Conservation (phyloP, 108 stramenopile species). For the Discostella pseudostelligera region DNA sequence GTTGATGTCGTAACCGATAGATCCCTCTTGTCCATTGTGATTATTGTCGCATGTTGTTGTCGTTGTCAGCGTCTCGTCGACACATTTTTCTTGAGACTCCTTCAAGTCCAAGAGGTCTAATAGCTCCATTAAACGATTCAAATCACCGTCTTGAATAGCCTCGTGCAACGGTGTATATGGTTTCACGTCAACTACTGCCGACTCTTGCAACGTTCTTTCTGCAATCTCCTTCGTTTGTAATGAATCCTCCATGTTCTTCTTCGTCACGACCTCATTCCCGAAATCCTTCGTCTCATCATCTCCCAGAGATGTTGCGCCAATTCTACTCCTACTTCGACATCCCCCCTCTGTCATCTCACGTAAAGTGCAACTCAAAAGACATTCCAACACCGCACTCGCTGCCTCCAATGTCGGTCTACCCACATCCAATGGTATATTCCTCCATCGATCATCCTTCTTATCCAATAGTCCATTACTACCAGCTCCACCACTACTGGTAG, state of each 20-base stretch:
- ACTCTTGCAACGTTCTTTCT: neutral
- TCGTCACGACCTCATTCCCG: too few relatives aligned
- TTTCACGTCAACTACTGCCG: conserved; percentile 14
- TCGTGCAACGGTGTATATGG: conserved; percentile 63
- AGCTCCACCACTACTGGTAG: neutral
- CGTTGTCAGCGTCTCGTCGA: conserved; percentile 31
- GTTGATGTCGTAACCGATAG: conserved; percentile 31
- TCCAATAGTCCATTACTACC: conserved; percentile 15
- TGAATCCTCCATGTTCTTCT: neutral
- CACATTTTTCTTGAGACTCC: conserved; percentile 20
- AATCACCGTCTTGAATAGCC: conserved; percentile 61
- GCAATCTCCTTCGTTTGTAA: neutral
- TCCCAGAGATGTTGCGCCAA: too few relatives aligned
- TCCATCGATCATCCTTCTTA: conserved; percentile 50
- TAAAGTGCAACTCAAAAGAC: conserved; percentile 29
- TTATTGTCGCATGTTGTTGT: neutral
- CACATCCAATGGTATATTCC: conserved; percentile 77
- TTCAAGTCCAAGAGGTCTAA: conserved; percentile 26
- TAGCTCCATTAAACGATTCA: conserved; percentile 47
- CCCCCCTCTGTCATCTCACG: conserved; percentile 29
- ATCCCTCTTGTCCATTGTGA: neutral
- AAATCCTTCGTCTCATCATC: neutral
- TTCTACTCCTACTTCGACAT: neutral
- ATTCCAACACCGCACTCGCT: conserved; percentile 37
- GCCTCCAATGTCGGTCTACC: conserved; percentile 71